These are phyloP conservation scores for Isoetes taiwanensis DNA, from an alignment of 75 land plant species.

Conservation along the genomic window DNA sequence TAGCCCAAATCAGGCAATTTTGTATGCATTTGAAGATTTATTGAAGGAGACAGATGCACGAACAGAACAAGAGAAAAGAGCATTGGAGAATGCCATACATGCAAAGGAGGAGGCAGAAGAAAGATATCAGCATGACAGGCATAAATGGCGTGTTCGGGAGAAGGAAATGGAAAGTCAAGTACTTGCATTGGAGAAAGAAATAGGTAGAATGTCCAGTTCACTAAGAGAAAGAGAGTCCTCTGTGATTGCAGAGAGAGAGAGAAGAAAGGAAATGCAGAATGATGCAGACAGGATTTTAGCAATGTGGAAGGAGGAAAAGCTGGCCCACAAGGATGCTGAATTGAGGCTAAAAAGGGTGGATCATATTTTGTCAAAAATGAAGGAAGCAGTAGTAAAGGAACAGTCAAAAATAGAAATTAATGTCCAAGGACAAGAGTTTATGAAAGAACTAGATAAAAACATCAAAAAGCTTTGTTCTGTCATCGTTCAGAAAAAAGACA, in stretches of 20 bases:
- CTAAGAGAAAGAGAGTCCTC: conserved; percentile 17
- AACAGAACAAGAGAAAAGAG: conserved; percentile 12
- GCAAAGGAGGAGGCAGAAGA: conserved; percentile 12
- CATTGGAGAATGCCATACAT: conserved; percentile 3
- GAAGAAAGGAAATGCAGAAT: conserved; percentile 10
- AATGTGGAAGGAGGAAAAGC: conserved; percentile 18
- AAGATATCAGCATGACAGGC: conserved; percentile 14
- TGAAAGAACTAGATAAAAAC: conserved; percentile 14
- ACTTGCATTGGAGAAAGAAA: conserved; percentile 18
- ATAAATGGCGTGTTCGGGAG: conserved; percentile 9
- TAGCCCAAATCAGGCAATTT: conserved; percentile 1
- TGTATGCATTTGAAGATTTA: conserved; percentile 17
- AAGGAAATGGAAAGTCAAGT: conserved; percentile 14
- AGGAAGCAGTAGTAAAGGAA: conserved; percentile 8
- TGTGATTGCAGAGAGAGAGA: conserved; percentile 12
- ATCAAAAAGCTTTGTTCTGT: conserved; percentile 6
- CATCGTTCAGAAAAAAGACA: not conserved
- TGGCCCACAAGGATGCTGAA: conserved; percentile 1
- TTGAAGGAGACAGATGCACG: conserved; percentile 17
- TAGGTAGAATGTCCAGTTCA: not conserved
- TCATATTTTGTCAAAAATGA: not conserved
- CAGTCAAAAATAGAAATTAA: not conserved
- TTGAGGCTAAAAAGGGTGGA: conserved; percentile 15
- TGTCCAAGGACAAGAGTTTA: not conserved
- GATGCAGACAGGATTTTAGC: conserved; percentile 16